Evolutionary conservation across 1,139 yeast genomes (phyloP).

Genomic region (Hyphopichia wangnamkhiaoensis): DNA sequence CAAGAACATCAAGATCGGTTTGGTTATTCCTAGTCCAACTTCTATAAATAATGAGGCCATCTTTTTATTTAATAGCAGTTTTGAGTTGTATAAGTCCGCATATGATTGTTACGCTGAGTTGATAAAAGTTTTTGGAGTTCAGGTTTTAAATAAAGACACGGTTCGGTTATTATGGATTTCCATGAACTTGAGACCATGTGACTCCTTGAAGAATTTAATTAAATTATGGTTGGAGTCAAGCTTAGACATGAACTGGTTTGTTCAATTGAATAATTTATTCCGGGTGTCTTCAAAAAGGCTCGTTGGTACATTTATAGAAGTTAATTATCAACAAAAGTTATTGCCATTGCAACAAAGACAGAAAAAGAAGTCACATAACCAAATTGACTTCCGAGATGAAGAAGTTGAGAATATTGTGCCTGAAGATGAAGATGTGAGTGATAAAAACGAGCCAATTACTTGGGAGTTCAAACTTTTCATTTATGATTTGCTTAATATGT

Average conservation of each 20-base stretch:
- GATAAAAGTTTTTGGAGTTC: constrained; percentile 39
- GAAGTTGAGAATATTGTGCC: constrained; percentile 48
- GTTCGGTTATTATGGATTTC: constrained; percentile 44
- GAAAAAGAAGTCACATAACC: constrained; percentile 36
- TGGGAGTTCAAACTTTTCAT: constrained; percentile 72
- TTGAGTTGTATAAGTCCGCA: constrained; percentile 35
- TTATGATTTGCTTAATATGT: constrained; percentile 54
- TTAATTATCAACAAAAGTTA: constrained; percentile 42
- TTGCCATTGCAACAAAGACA: constrained; percentile 47
- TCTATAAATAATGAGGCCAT: constrained; percentile 34
- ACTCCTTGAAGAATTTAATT: constrained; percentile 34
- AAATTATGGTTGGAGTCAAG: constrained; percentile 44
- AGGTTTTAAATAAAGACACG: constrained; percentile 35
- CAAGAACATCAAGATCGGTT: constrained; percentile 40
- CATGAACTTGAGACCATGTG: constrained; percentile 44
- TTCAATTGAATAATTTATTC: constrained; percentile 39
- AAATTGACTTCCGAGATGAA: constrained; percentile 44
- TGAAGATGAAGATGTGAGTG: constrained; percentile 27
- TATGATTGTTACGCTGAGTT: constrained; percentile 43
- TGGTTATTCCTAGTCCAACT: constrained; percentile 35
- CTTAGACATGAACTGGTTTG: constrained; percentile 42
- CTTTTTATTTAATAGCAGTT: constrained; percentile 44
- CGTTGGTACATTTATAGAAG: constrained; percentile 40
- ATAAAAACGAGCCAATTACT: constrained; percentile 60
- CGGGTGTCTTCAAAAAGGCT: constrained; percentile 40